Base-by-base conservation (phyloP, 2,329 filamentous ascomycete genomes). In the Purpureocillium lavendulum region DNA sequence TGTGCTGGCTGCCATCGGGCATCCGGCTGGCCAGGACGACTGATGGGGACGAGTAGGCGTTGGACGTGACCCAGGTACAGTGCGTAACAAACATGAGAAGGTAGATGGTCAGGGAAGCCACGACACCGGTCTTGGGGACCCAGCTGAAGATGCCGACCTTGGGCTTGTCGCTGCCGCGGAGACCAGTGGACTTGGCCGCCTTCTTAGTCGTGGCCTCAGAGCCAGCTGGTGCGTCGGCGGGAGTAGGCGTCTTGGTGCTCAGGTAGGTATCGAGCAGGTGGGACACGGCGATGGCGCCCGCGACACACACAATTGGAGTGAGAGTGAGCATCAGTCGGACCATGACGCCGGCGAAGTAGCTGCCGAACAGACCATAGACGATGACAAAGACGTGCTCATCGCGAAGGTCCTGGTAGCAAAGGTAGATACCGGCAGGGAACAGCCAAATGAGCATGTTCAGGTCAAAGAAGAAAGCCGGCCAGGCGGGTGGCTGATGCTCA, bases 381-480 rank as follows among this genome's bases (percentile, higher is more conserved):
- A 98, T 84, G 52, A 98, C 78, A 58, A 98, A 98, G 45, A 98
- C 90, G 58, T 98, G 92, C 72, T 98, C 89, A 57, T 98, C 94
- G 53, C 80, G 82, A 42, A 98, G 78, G 47, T 84, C 82, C 60
- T 88, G 84, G 81, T 97, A 98, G 71, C 89, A 96, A 66, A 98
- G 82, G 69, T 97, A 98, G 42, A 98, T 88, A 64, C 92, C 92
- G 11, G 92, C 94, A 4, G 92, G 92, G 79, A 98, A 97, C 38
- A 98, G 80, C 92, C 92, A 98, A 66, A 98, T 95, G 55, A 98
- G 76, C 70, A 98, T 81, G 71, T 94, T 96, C 52, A 98, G 74
- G 56, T 98, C 92, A 63, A 98, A 98, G 72, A 98, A 98, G 75
- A 96, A 98, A 13, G 94, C 87, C 3, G 92, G 92, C 92, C 92